Evolutionary conservation across 2,329 filamentous ascomycete genomes (phyloP).

Genomic region (Aspergillus sp.): DNA sequence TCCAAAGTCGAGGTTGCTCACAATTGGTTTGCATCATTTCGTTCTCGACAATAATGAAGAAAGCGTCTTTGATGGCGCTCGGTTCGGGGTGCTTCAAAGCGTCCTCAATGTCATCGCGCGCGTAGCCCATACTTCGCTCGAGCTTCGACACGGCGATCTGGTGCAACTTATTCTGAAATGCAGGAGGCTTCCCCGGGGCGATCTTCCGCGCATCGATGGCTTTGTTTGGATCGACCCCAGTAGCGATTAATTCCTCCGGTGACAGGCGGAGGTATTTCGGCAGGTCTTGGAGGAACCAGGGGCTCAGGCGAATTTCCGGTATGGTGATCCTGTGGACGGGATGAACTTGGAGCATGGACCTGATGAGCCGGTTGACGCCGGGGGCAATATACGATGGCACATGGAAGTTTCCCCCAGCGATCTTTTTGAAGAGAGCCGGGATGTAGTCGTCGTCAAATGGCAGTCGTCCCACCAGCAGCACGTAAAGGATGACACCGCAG

Average conservation of each 20-base stretch:
- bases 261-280: conserved; percentile 79
- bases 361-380: conserved; percentile 65
- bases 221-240: conserved; percentile 86
- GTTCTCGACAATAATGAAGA: conserved; percentile 95
- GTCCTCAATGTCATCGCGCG: conserved; percentile 87
- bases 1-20: conserved; percentile 43
- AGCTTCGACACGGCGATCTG: conserved; percentile 90
- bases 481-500: conserved; percentile 58
- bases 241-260: conserved; percentile 84
- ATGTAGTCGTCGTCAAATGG: conserved; percentile 99
- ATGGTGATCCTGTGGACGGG: conserved; percentile 91
- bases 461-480: conserved; percentile 57
- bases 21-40: conserved; percentile 93
- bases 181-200: conserved; percentile 65
- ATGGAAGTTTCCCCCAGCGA: conserved; percentile 85
- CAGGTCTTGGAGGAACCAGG: conserved; percentile 85
- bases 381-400: conserved; percentile 84
- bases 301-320: conserved; percentile 81
- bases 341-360: conserved; percentile 90
- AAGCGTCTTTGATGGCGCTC: conserved; percentile 96
- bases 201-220: conserved; percentile 77
- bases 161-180: conserved; percentile 81
- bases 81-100: conserved; percentile 85
- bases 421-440: conserved; percentile 94
- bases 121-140: conserved; percentile 96